A percentile compares a stretch with the other conserved stretches of the same genome.
Conservation (phyloP, 2,329 filamentous ascomycete genomes). For the Colletotrichum sp. region DNA sequence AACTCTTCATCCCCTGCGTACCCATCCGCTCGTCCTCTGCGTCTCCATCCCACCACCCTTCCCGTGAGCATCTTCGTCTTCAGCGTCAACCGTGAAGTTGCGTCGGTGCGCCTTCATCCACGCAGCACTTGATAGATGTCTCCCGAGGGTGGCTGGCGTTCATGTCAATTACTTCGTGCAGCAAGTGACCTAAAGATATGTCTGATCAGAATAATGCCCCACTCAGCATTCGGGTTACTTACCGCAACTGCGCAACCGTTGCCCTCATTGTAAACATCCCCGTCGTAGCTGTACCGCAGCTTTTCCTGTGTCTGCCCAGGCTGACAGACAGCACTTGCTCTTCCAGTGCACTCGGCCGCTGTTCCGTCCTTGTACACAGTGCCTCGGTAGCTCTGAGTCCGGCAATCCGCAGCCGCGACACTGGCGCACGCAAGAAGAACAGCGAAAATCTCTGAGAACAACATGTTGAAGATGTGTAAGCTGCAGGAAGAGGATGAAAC, state of each 20-base stretch:
- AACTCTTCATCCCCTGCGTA: neutral
- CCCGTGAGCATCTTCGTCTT: neutral
- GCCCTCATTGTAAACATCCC: neutral
- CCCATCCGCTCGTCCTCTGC: neutral
- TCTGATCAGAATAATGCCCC: neutral
- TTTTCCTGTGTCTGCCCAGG: neutral
- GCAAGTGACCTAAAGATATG: neutral
- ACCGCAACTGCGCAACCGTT: neutral
- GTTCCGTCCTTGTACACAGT: neutral
- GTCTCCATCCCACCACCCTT: neutral
- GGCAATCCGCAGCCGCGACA: neutral
- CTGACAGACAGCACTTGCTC: neutral
- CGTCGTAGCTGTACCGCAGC: neutral
- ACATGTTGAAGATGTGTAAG: neutral
- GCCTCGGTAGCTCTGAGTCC: neutral
- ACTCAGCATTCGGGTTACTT: neutral
- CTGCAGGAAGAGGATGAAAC: fast-evolving
- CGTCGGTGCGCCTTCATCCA: neutral
- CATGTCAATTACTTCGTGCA: neutral
- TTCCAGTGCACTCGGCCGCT: neutral
- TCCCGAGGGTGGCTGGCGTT: neutral
- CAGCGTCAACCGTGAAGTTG: neutral
- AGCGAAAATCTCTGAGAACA: neutral
- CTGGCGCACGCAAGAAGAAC: neutral
- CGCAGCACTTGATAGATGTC: neutral